Percentiles rank a stretch among this genome's conserved stretches.
Conservation (phyloP, 345 rosid genomes). For the Eucalyptus pauciflora region DNA sequence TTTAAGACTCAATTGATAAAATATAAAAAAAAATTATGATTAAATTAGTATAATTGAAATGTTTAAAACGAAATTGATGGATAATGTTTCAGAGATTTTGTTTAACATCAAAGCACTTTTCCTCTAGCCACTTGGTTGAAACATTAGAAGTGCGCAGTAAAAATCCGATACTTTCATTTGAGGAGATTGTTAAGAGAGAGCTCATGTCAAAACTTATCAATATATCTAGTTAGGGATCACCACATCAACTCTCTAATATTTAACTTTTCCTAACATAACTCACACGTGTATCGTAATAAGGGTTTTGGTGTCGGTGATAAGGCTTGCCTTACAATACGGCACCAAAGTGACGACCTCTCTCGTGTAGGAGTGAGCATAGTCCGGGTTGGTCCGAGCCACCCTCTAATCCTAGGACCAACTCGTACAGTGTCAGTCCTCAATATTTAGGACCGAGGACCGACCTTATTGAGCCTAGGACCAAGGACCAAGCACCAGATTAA, state of each 20-base stretch:
- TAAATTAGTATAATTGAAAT: rapidly evolving
- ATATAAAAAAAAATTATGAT: rapidly evolving
- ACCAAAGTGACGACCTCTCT: not conserved
- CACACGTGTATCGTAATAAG: not conserved
- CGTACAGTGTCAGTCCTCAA: no score
- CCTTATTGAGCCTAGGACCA: no score
- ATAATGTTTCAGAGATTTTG: no score
- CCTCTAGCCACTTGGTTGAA: not conserved
- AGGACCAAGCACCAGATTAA: no score
- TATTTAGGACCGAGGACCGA: no score
- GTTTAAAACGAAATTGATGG: rapidly evolving
- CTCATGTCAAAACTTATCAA: not conserved
- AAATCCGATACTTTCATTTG: not conserved
- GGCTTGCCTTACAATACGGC: not conserved
- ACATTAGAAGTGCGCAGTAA: rapidly evolving
- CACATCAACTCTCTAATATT: not conserved
- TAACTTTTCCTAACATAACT: not conserved
- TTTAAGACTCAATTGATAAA: no score
- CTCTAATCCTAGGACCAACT: no score
- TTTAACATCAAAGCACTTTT: not conserved
- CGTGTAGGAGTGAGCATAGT: no score
- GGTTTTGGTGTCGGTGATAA: no score
- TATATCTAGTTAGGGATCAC: rapidly evolving
- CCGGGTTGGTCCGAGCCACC: no score
- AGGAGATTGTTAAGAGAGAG: rapidly evolving